These are phyloP conservation scores for Hyaloscypha bicolor DNA, from an alignment of 495 filamentous ascomycete genomes.

Conservation along the genomic window DNA sequence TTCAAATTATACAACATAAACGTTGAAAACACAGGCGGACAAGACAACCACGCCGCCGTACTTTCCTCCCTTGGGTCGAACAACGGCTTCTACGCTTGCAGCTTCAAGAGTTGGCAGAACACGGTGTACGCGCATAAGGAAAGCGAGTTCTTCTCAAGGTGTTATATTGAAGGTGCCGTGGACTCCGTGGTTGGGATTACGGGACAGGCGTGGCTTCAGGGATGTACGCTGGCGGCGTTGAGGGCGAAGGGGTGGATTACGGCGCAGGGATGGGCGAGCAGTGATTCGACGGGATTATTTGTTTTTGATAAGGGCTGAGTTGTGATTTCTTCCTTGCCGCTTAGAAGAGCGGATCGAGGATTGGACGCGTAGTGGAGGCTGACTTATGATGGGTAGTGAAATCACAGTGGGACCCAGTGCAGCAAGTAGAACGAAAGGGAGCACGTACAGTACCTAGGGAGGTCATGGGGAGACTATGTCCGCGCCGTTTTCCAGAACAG, in stretches of 20 bases:
- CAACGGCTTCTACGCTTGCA: slow-evolving; percentile 42
- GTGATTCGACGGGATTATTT: not conserved
- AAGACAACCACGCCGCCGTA: slow-evolving; percentile 45
- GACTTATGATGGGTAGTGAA: too few species aligned
- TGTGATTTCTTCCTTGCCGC: not conserved
- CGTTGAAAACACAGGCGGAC: slow-evolving; percentile 45
- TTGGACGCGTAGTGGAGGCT: too few species aligned
- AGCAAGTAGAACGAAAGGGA: too few species aligned
- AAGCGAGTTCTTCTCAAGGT: slow-evolving; percentile 44
- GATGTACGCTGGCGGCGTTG: slow-evolving; percentile 13
- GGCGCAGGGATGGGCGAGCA: slow-evolving; percentile 11
- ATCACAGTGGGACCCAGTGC: too few species aligned
- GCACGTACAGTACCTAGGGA: slow-evolving; percentile 51
- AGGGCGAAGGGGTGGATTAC: slow-evolving; percentile 4
- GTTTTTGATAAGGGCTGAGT: slow-evolving; percentile 18
- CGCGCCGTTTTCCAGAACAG: slow-evolving; percentile 64
- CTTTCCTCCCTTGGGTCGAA: slow-evolving; percentile 42
- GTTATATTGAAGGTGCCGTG: slow-evolving; percentile 47
- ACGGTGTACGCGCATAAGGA: slow-evolving; percentile 49
- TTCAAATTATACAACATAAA: slow-evolving; percentile 54
- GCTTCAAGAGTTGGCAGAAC: slow-evolving; percentile 51
- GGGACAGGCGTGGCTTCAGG: slow-evolving; percentile 60
- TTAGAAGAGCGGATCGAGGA: too few species aligned
- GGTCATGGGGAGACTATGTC: slow-evolving; percentile 63
- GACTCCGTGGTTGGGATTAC: slow-evolving; percentile 60